Base-by-base conservation (phyloP, 345 rosid species). In the Murraya koenigii region DNA sequence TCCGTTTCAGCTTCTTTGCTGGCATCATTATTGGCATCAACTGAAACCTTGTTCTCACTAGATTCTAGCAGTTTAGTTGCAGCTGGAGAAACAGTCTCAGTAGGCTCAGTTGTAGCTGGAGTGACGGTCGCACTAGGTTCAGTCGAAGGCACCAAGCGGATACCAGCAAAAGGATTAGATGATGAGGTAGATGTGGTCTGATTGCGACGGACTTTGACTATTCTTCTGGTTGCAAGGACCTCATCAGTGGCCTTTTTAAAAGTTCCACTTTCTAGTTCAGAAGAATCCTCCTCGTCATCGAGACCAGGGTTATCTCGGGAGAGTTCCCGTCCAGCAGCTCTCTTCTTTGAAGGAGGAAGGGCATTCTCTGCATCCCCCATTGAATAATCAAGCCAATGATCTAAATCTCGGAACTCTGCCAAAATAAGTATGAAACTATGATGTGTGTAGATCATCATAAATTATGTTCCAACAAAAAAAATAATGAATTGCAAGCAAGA, bases 221-320 rank as follows among this genome's bases (percentile, higher is more conserved):
- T 96, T 82, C 91, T 90, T 85, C 99, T 87, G 54, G 79, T 77
- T 26, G 99, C 95, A 71, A 96, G 81, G 6, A 96, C 95, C 79
- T 96, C 97, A 58, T 91, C 97, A 81, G 86, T 92, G 58, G 99
- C 99, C 85, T 79, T 91, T 87, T 96, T 91, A 85, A 96, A 96
- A 85, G 98, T 92, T 75, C 97, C 94, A 69, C 81, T 78, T 85
- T 87, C 95, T 71, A 74, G 79, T 64, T 86, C 99, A 69, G 77
- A 36, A 70, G 89, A 81, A 78, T 89, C 93, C 3, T 89, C 97
- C 39, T 95, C 94, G 36, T 96, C 98, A 84, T 94, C 97, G 65
- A 90, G 90, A 56, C 91, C 97, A 66, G 93, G 93, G 80, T 90
- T 90, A 28, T 94, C 97, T 33, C 89, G 90, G 33, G 95, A 86